Evolutionary conservation across 345 rosid species (phyloP).

Genomic region (Hypericum androsaemum): DNA sequence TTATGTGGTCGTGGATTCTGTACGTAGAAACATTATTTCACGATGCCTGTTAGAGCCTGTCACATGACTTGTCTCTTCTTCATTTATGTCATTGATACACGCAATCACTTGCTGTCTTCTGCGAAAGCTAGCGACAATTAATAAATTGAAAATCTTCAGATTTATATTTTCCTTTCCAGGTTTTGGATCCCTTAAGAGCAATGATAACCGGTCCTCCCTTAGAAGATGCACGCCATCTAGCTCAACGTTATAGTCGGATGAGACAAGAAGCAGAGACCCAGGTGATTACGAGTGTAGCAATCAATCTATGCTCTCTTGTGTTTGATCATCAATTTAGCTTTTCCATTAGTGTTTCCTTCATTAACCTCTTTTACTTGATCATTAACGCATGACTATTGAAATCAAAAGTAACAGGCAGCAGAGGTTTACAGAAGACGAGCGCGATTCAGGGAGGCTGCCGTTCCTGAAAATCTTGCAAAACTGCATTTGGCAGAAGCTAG

Average conservation of each 20-base stretch:
- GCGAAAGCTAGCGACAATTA: too few species aligned
- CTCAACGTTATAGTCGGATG: slow-evolving; percentile 97
- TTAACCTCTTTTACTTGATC: slow-evolving; percentile 19
- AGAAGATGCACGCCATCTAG: slow-evolving; percentile 95
- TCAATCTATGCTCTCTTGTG: slow-evolving; percentile 4
- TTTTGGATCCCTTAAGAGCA: slow-evolving; percentile 90
- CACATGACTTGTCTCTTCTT: too few species aligned
- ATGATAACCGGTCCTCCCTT: slow-evolving; percentile 64
- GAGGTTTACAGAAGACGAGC: slow-evolving; percentile 75
- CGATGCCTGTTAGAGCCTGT: too few species aligned
- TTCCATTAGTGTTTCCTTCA: neutral
- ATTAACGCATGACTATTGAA: slow-evolving; percentile 17
- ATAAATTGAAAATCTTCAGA: too few species aligned
- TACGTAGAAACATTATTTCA: too few species aligned
- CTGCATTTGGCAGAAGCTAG: slow-evolving; percentile 74
- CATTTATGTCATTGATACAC: too few species aligned
- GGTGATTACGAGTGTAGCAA: slow-evolving; percentile 33
- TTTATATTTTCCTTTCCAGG: slow-evolving; percentile 21
- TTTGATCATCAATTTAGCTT: slow-evolving; percentile 5
- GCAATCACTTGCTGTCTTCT: too few species aligned
- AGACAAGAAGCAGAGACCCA: slow-evolving; percentile 93
- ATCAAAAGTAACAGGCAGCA: slow-evolving; percentile 48
- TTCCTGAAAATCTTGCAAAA: slow-evolving; percentile 86
- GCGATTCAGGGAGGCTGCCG: slow-evolving; percentile 67
- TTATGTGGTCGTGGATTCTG: too few species aligned